phyloP scores from a whole-genome alignment of 2,329 filamentous ascomycete species.

The Mycosphaerella arachidis region DNA sequence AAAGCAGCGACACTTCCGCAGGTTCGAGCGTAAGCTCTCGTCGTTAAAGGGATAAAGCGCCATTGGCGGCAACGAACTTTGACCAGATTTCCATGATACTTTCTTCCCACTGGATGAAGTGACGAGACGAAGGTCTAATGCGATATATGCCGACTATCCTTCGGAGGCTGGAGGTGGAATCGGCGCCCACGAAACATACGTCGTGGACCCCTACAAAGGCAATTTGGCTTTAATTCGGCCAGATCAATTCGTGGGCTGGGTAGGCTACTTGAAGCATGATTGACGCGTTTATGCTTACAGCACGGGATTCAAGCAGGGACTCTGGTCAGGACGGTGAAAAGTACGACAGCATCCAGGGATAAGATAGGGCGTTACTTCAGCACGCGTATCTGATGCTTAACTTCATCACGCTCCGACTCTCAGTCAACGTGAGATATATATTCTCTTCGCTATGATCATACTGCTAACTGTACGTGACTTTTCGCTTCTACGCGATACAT shows the following conservation, averaged over 20 bases:
- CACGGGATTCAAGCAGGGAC: not conserved
- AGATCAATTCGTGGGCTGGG: slow-evolving; percentile 11
- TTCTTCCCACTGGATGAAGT: slow-evolving; percentile 3
- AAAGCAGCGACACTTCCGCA: too few species aligned
- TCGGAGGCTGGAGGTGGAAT: not conserved
- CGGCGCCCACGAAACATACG: not conserved
- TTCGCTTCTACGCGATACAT: too few species aligned
- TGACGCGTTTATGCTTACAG: slow-evolving; percentile 10
- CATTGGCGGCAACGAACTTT: not conserved
- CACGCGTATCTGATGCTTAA: too few species aligned
- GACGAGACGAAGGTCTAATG: slow-evolving; percentile 3
- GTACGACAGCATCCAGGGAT: not conserved
- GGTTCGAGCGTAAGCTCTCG: not conserved
- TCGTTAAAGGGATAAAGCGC: slow-evolving; percentile 1
- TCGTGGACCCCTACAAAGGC: slow-evolving; percentile 3
- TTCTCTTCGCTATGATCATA: too few species aligned
- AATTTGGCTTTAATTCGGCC: slow-evolving; percentile 9
- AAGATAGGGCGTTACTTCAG: too few species aligned
- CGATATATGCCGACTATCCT: slow-evolving; percentile 1
- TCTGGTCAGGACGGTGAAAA: not conserved
- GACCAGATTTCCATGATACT: slow-evolving; percentile 6
- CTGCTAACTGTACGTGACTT: too few species aligned
- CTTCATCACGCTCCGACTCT: too few species aligned
- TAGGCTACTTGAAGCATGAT: too few species aligned
- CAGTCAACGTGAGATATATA: too few species aligned